phyloP scores from a whole-genome alignment of 176 grass and related monocot species.

The Stipa capillata region DNA sequence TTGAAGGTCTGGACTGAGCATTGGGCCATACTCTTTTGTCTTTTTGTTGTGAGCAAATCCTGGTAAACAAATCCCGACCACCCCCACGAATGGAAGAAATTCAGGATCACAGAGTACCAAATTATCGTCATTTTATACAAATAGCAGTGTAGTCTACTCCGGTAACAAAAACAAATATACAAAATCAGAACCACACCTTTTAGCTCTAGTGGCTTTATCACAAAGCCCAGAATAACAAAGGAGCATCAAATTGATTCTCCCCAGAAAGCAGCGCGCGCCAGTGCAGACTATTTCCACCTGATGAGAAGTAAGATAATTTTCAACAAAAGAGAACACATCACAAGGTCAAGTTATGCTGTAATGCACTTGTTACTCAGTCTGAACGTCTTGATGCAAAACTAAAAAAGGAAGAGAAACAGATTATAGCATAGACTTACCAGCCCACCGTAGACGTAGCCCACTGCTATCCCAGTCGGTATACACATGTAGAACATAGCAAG shows the following conservation, averaged over 20 bases:
- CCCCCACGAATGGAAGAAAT: neutral
- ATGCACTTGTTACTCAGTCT: constrained; percentile 1
- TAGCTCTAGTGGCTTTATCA: constrained; percentile 83
- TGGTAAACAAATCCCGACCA: neutral
- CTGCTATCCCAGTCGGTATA: constrained; percentile 92
- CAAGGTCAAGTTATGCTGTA: neutral
- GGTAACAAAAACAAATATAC: neutral
- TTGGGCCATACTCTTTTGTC: constrained; percentile 27
- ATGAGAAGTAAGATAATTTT: constrained; percentile 11
- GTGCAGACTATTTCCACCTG: constrained; percentile 64
- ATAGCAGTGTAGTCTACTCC: neutral
- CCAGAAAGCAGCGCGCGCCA: constrained; percentile 99
- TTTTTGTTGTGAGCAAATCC: constrained; percentile 35
- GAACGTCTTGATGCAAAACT: neutral
- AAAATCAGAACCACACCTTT: constrained; percentile 58
- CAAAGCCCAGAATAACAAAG: constrained; percentile 96
- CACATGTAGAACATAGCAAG: constrained; percentile 99
- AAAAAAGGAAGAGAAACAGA: neutral
- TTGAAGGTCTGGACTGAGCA: constrained; percentile 28
- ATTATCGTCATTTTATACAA: no score
- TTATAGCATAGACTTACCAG: constrained; percentile 61
- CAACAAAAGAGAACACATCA: no score
- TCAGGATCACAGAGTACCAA: neutral
- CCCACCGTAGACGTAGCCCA: constrained; percentile 96
- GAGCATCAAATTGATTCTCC: constrained; percentile 94